Evolutionary conservation across 805 yeast species (phyloP).

Genomic region (Sugiyamaella mastotermitis): DNA sequence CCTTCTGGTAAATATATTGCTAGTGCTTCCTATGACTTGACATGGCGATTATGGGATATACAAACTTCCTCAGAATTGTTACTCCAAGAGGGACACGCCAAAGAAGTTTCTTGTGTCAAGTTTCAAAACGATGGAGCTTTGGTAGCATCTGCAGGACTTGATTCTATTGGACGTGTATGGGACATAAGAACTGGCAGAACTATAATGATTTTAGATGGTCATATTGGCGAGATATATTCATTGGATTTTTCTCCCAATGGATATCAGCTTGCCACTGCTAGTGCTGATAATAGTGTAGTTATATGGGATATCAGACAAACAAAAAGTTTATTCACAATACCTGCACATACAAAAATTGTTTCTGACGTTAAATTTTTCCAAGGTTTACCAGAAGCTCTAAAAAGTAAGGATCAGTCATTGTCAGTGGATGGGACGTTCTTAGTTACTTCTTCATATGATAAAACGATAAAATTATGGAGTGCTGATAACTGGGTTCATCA

Average conservation of each 20-base stretch:
- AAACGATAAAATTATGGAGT: conserved; percentile 54
- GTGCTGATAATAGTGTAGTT: conserved; percentile 73
- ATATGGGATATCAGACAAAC: conserved; percentile 79
- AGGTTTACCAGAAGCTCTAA: conserved; percentile 19
- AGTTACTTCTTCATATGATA: conserved; percentile 67
- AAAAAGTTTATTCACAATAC: conserved; percentile 41
- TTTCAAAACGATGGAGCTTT: conserved; percentile 74
- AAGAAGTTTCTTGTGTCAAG: conserved; percentile 55
- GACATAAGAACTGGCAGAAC: conserved; percentile 75
- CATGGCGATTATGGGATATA: conserved; percentile 88
- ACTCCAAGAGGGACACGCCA: conserved; percentile 82
- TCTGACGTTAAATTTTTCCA: conserved; percentile 55
- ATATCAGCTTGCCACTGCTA: conserved; percentile 68
- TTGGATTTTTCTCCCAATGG: conserved; percentile 77
- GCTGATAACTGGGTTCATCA: conserved; percentile 64
- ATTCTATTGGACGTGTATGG: conserved; percentile 72
- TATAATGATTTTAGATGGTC: conserved; percentile 55
- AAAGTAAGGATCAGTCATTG: conserved; percentile 26
- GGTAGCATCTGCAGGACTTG: conserved; percentile 71
- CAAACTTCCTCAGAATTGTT: conserved; percentile 43
- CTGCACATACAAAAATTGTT: conserved; percentile 70
- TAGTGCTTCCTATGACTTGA: conserved; percentile 73
- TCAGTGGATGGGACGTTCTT: conserved; percentile 42
- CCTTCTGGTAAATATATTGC: conserved; percentile 54
- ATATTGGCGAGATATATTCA: conserved; percentile 63